Conservation (phyloP, 2,329 filamentous ascomycete genomes). For the Calcarisporium arbuscula region DNA sequence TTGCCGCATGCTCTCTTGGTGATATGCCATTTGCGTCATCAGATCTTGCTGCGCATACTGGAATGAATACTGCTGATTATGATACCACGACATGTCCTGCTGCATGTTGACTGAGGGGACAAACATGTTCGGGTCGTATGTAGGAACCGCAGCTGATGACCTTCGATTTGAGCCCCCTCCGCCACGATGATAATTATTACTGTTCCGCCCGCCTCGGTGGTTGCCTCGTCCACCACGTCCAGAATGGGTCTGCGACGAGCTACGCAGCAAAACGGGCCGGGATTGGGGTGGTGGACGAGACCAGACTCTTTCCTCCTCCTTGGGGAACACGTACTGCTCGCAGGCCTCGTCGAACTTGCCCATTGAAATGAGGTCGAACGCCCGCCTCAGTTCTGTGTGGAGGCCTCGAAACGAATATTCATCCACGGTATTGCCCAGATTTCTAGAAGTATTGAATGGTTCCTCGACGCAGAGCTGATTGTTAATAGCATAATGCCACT, state of each 20-base stretch:
- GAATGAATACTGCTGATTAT: constrained; percentile 33
- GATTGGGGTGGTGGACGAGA: constrained; percentile 50
- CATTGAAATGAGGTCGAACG: constrained; percentile 74
- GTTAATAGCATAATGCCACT: constrained; percentile 74
- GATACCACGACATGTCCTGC: constrained; percentile 46
- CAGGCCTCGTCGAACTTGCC: constrained; percentile 79
- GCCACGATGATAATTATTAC: constrained; percentile 26
- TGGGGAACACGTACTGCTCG: constrained; percentile 81
- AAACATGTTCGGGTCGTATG: constrained; percentile 45
- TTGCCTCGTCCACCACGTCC: constrained; percentile 43
- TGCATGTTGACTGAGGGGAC: constrained; percentile 36
- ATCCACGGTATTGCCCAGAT: constrained; percentile 93
- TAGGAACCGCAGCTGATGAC: constrained; percentile 44
- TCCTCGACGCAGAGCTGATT: constrained; percentile 93
- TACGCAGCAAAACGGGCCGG: constrained; percentile 51
- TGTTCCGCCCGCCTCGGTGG: constrained; percentile 43
- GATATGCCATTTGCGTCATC: constrained; percentile 35
- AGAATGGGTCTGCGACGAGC: constrained; percentile 53
- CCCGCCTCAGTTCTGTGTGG: constrained; percentile 81
- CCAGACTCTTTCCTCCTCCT: constrained; percentile 64
- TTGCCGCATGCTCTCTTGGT: constrained; percentile 28
- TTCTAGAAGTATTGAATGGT: constrained; percentile 84
- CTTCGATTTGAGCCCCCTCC: constrained; percentile 42
- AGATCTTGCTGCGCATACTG: constrained; percentile 34
- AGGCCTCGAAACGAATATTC: constrained; percentile 90